Percentiles rank a stretch among this genome's conserved stretches.
These are phyloP conservation scores for Umbellularia californica DNA, from an alignment of 164 flowering plant genomes.

Conservation along the genomic window DNA sequence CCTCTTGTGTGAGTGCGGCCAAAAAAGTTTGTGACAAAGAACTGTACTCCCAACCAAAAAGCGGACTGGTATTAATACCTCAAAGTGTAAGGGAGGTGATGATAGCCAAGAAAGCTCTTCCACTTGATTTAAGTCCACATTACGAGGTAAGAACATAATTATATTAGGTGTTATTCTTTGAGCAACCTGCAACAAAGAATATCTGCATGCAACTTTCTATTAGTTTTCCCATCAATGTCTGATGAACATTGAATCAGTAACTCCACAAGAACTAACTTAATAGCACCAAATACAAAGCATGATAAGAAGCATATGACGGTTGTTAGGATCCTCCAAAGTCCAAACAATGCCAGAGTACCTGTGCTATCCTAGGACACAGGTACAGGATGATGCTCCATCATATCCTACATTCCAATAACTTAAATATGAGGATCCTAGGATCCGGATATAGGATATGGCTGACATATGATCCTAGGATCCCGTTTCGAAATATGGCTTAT, in stretches of 20 bases:
- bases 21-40: background rate
- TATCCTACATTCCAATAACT: too few species aligned
- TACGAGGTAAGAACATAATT: constrained; percentile 55
- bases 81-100: constrained; percentile 44
- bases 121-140: constrained; percentile 42
- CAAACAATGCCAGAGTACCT: too few species aligned
- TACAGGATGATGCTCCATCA: too few species aligned
- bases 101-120: constrained; percentile 58
- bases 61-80: constrained; percentile 26
- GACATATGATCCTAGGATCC: too few species aligned
- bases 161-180: constrained; percentile 48
- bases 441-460: too few species aligned
- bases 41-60: background rate
- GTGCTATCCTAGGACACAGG: too few species aligned
- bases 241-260: background rate
- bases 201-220: constrained; percentile 26
- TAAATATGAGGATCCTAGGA: too few species aligned
- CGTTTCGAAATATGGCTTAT: too few species aligned
- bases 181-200: constrained; percentile 44
- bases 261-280: background rate
- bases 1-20: too few species aligned
- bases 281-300: background rate
- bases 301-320: background rate
- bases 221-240: background rate
- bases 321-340: too few species aligned